Evolutionary conservation across 2,329 filamentous ascomycete species (phyloP), one percentile per base, ranked within the genome.

Genomic region (Fusarium pseudograminearum): DNA sequence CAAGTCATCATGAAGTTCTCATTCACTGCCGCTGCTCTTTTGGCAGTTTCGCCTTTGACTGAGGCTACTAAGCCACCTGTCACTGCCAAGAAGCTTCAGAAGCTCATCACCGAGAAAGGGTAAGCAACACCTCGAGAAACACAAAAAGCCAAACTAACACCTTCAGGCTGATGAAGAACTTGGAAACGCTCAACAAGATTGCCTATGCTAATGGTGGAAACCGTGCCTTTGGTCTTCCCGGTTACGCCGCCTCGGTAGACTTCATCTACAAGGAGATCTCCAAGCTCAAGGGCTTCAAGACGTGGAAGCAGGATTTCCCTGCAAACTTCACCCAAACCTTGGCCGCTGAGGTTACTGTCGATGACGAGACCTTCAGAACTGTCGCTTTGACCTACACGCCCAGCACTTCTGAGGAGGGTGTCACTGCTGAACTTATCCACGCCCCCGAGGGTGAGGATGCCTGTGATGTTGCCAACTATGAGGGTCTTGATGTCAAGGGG

Each of bases 171-270:
- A 73, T 76, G 60, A 61, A 46, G 20, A 77, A 78, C 45, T 56
- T 77, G 45, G 61, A 74, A 14, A 66, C 66, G 3, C 74, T 78
- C 22, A 75, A 73, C 24, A 74, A 74, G 16, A 77, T 78, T n/a
- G 76, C 76, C 7, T 75, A 73, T 24, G 74, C 65, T 31, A 78
- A 78, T 20, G 76, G 76, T 18, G 76, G 76, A 10, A 78, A 78
- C 44, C 72, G 76, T 8, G 76, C 76, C 4, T 78, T 78, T 6
- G 76, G 76, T 9, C 65, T 75, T 18, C 76, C 76, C 2, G 76
- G 76, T 20, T 78, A 78, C n/a, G 67, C 51, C 11, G 84, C 78
- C 33, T 80, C 79, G 2, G 70, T 74, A 0, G 79, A 80, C 40
- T 78, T 60, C 34, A 75, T 78, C 36, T 76, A 72, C 50, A 57